Evolutionary conservation across 2,329 filamentous ascomycete genomes (phyloP).

Genomic region (Cordyceps fumosorosea): DNA sequence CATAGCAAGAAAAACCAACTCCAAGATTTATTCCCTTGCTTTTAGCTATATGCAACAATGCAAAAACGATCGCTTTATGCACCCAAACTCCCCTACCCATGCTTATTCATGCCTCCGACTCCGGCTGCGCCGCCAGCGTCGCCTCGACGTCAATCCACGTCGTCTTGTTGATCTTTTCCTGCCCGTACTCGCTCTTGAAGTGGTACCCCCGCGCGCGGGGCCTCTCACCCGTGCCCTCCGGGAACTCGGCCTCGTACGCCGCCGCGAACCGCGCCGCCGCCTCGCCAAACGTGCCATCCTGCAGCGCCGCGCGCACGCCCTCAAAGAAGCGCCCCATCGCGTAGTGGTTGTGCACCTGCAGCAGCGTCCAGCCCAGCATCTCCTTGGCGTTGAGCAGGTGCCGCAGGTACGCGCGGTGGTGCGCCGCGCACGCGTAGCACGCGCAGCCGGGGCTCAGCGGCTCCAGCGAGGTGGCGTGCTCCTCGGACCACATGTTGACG

Average conservation of each 20-base stretch:
- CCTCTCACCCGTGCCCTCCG: slow-evolving; percentile 66
- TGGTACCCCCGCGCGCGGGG: slow-evolving; percentile 80
- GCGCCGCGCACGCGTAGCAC: slow-evolving; percentile 78
- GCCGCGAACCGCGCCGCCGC: slow-evolving; percentile 35
- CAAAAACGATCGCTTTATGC: background rate
- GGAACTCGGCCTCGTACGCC: slow-evolving; percentile 64
- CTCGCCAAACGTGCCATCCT: slow-evolving; percentile 54
- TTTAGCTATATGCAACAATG: background rate
- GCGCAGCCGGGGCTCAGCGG: slow-evolving; percentile 59
- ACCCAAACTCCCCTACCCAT: background rate
- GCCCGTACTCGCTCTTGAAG: slow-evolving; percentile 61
- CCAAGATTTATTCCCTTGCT: background rate
- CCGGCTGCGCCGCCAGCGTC: background rate
- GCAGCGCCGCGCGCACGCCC: slow-evolving; percentile 59
- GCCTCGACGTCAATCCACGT: slow-evolving; percentile 48
- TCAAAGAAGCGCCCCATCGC: slow-evolving; percentile 67
- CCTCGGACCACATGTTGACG: slow-evolving; percentile 66
- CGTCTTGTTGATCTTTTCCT: slow-evolving; percentile 60
- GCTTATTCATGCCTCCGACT: background rate
- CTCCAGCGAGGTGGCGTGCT: slow-evolving; percentile 53
- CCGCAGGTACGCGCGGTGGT: slow-evolving; percentile 81
- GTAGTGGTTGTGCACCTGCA: slow-evolving; percentile 88
- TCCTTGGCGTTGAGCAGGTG: slow-evolving; percentile 87
- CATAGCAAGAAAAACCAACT: background rate
- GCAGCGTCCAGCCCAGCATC: slow-evolving; percentile 90